Base-by-base conservation (phyloP, 164 flowering plant genomes). In the Dillenia turbinata region DNA sequence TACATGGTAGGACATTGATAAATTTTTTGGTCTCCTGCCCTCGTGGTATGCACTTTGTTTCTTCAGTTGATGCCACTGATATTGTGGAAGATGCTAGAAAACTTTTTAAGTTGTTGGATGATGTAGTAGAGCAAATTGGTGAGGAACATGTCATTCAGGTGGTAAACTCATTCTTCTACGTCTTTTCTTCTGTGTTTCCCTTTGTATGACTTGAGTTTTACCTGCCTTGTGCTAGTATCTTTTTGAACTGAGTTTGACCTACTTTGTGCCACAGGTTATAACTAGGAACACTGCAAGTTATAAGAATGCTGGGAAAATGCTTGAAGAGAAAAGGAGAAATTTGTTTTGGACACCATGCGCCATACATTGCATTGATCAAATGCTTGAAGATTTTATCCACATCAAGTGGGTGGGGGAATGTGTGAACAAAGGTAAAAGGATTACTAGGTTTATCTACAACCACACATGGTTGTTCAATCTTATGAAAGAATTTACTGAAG, bases 341-440 rank as follows among this genome's bases (percentile, higher is more conserved):
- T 66, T 87, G 66, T 87, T 85, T 68, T 89, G 96, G 96, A 85
- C 87, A 11, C 96, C 93, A 13, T 89, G 93, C 81, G 87, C 89
- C 47, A 72, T 79, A 49, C 69, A 78, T 72, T 78, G 87, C 60
- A 80, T 87, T 54, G 87, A 89, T 69, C 72, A 54, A 44, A 81
- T 87, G 73, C 89, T 87, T 57, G 83, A 81, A 73, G 93, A 84
- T 70, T 81, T 89, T 71, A 0, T 62, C 64, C 71, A 80, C 63
- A 78, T 89, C 61, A 87, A 80, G 64, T 72, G 78, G 72, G 88
- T 87, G 4, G 73, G 67, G 45, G 88, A 87, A 68, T 83, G 90
- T 74, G 67, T 87, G 71, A 84, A 81, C 50, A 84, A 84, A 66
- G 82, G 81, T 16, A 83, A 84, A 69, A 85, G 56, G 53, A 77